Conservation (phyloP, 768 basidiomycete genomes). For the Mycena galericulata region DNA sequence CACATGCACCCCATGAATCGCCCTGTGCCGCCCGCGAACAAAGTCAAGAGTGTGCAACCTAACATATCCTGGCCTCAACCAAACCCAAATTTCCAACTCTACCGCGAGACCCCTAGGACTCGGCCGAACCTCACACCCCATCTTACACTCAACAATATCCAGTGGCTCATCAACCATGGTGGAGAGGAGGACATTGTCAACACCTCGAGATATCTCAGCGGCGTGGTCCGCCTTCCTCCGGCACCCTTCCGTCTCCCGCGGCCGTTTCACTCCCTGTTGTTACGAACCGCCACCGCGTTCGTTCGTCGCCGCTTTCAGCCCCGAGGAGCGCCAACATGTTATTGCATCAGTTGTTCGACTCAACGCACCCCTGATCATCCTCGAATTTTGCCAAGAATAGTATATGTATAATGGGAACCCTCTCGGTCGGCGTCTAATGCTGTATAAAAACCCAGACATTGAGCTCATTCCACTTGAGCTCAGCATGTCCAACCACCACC, state of each 20-base stretch:
- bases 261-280: not conserved
- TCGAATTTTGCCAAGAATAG: no score
- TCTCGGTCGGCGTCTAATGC: slow-evolving; percentile 2
- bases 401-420: slow-evolving; percentile 4
- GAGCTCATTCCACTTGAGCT: not conserved
- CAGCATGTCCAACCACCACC: slow-evolving; percentile 25
- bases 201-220: slow-evolving; percentile 2
- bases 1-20: no score
- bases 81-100: no score
- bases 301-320: not conserved
- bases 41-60: no score
- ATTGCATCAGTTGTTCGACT: no score
- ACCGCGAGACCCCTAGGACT: no score
- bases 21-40: no score
- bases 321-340: no score
- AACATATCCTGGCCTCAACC: no score
- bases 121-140: no score
- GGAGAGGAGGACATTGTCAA: not conserved
- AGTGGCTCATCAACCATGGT: not conserved
- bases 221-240: not conserved
- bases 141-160: not conserved
- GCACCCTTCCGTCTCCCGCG: slow-evolving; percentile 5
- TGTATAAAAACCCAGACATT: not conserved
- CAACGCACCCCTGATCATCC: no score
- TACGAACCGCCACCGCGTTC: slow-evolving; percentile 8